Base-by-base conservation (phyloP, 192 early-diverging fungal genomes). In the Rhizophagus clarus region DNA sequence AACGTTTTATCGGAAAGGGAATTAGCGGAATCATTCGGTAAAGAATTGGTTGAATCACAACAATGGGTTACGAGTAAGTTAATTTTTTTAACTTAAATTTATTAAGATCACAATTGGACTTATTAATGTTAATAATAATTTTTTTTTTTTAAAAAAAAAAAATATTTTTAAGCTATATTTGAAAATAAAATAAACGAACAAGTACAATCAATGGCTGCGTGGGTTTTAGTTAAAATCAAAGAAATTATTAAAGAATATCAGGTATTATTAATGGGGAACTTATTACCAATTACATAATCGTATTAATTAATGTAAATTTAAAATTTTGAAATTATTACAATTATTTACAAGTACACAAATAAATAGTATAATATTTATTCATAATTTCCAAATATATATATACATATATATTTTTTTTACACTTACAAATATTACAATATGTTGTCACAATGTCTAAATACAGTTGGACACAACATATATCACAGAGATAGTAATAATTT, bases 11-110 rank as follows among this genome's bases (percentile, higher is more conserved):
- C 62, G 3, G 69, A 67, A 71, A 68, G 51, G 4, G 77, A 79
- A 14, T 42, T 79, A 17, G 77, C 68, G 60, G 68, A 70, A 61
- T 49, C 20, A 37, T 71, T 61, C 24, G 37, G 63, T 0, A 79
- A 71, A 79, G 77, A 79, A 24, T 40, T 79, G 28, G 22, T 79
- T 28, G 77, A 79, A 29, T 61, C 77, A 26, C 26, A 71, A 32
- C 29, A 79, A 71, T 79, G 77, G 77, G 49, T 79, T 71, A 49
- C 67, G 28, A 22, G 68, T 69, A 68, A 11, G 74, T 63, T 28
- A 51, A 31, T 17, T 12, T 64, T 31, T 3, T 32, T 32, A 2
- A 2, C 6, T 40, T 40, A 40, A 40, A 0, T 7, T 40, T 40
- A 0, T 40, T 40, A 40, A 8, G 8, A 40, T 40, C 5, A 8